These are phyloP conservation scores for Vigna angularis DNA, from an alignment of 306 rosid genomes.

Conservation along the genomic window DNA sequence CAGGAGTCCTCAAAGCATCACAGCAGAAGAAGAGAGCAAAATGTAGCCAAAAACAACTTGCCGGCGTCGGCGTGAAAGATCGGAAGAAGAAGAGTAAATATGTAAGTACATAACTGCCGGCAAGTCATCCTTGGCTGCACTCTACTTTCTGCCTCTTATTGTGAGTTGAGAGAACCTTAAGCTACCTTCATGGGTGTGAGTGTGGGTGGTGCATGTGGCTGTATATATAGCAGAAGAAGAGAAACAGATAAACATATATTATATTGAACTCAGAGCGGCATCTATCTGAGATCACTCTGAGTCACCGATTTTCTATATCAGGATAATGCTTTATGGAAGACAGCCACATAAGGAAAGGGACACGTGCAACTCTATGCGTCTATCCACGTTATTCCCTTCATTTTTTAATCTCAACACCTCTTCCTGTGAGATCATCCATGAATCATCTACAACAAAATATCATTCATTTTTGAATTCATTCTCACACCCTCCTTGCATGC, in stretches of 20 bases:
- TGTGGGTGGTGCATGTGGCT: not conserved
- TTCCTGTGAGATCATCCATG: slow-evolving; percentile 7
- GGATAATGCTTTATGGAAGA: slow-evolving; percentile 19
- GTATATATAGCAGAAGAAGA: not conserved
- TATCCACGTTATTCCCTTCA: slow-evolving; percentile 17
- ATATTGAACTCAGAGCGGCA: not conserved
- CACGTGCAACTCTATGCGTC: slow-evolving; percentile 7
- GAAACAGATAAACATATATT: not conserved
- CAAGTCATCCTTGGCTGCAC: slow-evolving; percentile 66
- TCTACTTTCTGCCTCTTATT: slow-evolving; percentile 45
- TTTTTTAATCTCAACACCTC: not conserved
- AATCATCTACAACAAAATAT: slow-evolving; percentile 34
- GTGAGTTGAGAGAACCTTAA: slow-evolving; percentile 41
- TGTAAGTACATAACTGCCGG: slow-evolving; percentile 3
- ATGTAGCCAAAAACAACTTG: slow-evolving; percentile 60
- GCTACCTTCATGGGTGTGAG: not conserved
- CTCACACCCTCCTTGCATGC: not conserved
- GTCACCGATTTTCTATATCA: slow-evolving; percentile 35
- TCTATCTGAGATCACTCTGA: not conserved
- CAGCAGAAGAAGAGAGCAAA: slow-evolving; percentile 50
- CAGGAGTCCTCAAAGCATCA: slow-evolving; percentile 8
- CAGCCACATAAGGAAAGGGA: slow-evolving; percentile 19
- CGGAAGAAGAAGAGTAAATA: not conserved
- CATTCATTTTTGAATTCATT: not conserved
- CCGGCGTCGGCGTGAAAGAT: not conserved